A percentile compares a stretch with the other conserved stretches of the same genome.
phyloP scores from a whole-genome alignment of 163 green algal genomes.

The Volvox carteri region DNA sequence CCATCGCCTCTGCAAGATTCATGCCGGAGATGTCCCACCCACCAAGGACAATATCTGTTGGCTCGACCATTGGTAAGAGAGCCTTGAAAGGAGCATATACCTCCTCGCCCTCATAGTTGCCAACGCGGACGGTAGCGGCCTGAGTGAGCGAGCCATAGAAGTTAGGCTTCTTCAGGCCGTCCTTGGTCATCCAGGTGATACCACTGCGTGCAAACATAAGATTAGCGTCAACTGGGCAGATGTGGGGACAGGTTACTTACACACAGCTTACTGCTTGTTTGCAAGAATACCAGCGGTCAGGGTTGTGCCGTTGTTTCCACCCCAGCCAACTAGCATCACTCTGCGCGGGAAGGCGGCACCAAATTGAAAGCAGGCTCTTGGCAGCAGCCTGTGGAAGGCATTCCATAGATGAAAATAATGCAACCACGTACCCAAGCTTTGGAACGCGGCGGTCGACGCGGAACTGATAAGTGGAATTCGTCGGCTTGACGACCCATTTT shows the following conservation, averaged over 20 bases:
- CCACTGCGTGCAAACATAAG: constrained; percentile 77
- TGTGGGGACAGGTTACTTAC: neutral
- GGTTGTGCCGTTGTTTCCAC: constrained; percentile 99
- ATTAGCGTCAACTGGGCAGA: neutral
- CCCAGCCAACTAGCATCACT: constrained; percentile 98
- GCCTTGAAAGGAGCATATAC: constrained; percentile 83
- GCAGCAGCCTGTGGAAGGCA: neutral
- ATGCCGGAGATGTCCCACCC: constrained; percentile 98
- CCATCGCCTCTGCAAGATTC: constrained; percentile 97
- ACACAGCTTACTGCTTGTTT: constrained; percentile 94
- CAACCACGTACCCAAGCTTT: constrained; percentile 93
- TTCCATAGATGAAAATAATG: neutral
- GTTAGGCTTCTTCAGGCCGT: constrained; percentile 96
- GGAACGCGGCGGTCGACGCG: constrained; percentile 89
- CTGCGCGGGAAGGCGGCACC: constrained; percentile 74
- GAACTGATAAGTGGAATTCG: constrained; percentile 86
- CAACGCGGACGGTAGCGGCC: constrained; percentile 94
- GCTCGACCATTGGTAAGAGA: constrained; percentile 97
- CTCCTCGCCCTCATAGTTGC: constrained; percentile 97
- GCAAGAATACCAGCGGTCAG: constrained; percentile 95
- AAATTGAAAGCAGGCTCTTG: neutral
- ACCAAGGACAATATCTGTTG: constrained; percentile 96
- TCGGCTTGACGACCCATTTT: constrained; percentile 87
- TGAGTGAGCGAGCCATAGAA: constrained; percentile 98
- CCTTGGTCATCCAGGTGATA: constrained; percentile 99